A percentile compares a stretch with the other conserved stretches of the same genome.
Evolutionary conservation across 176 grass and related monocot species (phyloP).

Genomic region (Typha latifolia): DNA sequence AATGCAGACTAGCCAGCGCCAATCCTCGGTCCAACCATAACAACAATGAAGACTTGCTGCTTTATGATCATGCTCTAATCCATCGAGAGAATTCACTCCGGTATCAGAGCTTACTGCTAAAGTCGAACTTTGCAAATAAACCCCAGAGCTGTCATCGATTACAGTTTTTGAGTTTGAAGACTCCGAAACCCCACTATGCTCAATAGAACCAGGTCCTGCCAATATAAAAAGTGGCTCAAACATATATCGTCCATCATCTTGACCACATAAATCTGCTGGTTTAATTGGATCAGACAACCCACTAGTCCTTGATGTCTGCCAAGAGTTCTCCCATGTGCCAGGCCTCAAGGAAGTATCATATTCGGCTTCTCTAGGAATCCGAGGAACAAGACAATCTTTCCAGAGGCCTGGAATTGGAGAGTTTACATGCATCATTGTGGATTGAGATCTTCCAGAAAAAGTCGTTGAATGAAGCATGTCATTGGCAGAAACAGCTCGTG

Average conservation of each 20-base stretch:
- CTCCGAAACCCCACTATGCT: slow-evolving; percentile 44
- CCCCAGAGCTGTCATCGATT: slow-evolving; percentile 41
- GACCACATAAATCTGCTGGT: slow-evolving; percentile 47
- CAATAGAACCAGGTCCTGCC: slow-evolving; percentile 68
- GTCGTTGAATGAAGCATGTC: slow-evolving; percentile 72
- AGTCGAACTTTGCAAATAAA: slow-evolving; percentile 34
- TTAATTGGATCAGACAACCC: slow-evolving; percentile 54
- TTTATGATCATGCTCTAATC: slow-evolving; percentile 42
- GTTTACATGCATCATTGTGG: slow-evolving; percentile 70
- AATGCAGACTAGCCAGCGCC: slow-evolving; percentile 93
- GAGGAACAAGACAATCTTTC: slow-evolving; percentile 81
- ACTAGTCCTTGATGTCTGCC: slow-evolving; percentile 54
- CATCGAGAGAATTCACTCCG: slow-evolving; percentile 38
- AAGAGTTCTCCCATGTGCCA: slow-evolving; percentile 75
- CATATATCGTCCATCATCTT: slow-evolving; percentile 80
- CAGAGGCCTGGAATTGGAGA: slow-evolving; percentile 73
- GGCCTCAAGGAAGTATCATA: slow-evolving; percentile 80
- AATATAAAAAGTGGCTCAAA: slow-evolving; percentile 96
- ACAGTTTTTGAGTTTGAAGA: slow-evolving; percentile 47
- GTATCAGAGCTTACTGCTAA: slow-evolving; percentile 35
- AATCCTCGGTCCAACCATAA: slow-evolving; percentile 99
- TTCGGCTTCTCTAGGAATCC: slow-evolving; percentile 75
- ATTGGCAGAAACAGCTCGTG: slow-evolving; percentile 33
- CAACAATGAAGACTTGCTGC: slow-evolving; percentile 80
- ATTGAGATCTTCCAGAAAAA: slow-evolving; percentile 61